A percentile compares a stretch with the other conserved stretches of the same genome.
These are phyloP conservation scores for Ophiostoma piceae DNA, from an alignment of 2,329 filamentous ascomycete species.

Conservation along the genomic window DNA sequence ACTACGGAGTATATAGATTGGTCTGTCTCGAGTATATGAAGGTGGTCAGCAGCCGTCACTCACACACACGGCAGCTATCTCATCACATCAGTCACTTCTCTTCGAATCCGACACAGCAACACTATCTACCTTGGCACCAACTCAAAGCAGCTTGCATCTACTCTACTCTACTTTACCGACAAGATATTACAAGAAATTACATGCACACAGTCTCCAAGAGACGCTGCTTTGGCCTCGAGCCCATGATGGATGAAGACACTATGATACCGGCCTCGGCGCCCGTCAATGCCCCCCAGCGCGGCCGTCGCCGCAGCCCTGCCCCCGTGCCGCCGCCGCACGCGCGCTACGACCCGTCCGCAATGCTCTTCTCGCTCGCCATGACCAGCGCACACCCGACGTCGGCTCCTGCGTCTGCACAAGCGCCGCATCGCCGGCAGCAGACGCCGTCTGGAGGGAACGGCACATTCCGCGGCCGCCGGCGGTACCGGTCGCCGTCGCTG, in stretches of 20 bases:
- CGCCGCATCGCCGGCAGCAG: constrained; percentile 24
- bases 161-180: neutral
- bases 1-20: too few relatives aligned
- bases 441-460: constrained; percentile 35
- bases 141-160: too few relatives aligned
- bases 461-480: constrained; percentile 40
- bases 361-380: constrained; percentile 16
- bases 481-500: constrained; percentile 35
- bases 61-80: neutral
- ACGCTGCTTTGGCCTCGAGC: neutral
- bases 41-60: constrained; percentile 4
- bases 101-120: neutral
- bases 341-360: neutral
- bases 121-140: too few relatives aligned
- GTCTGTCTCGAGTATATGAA: neutral
- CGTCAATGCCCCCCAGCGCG: constrained; percentile 14
- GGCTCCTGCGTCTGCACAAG: neutral
- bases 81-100: neutral
- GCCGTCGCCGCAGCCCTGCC: constrained; percentile 22
- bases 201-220: neutral
- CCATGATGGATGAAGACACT: neutral
- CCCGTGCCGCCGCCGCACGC: neutral
- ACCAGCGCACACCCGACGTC: neutral
- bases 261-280: neutral
- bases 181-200: neutral